Evolutionary conservation across 768 basidiomycete species (phyloP).

Genomic region (Termitomyces sp.): DNA sequence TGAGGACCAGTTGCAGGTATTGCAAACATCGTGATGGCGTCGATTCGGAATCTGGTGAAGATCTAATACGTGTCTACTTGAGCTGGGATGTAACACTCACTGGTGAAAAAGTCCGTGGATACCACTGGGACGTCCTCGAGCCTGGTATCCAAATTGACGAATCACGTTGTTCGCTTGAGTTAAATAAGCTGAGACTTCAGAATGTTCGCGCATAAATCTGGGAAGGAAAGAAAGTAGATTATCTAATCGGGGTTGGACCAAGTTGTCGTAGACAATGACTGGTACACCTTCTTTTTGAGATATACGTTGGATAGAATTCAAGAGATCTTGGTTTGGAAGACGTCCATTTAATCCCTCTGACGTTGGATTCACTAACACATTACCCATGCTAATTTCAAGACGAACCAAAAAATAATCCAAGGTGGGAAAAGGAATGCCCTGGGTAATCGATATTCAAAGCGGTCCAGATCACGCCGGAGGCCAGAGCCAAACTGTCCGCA

Average conservation of each 20-base stretch:
- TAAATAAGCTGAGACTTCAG: constrained; percentile 44
- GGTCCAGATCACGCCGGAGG: constrained; percentile 93
- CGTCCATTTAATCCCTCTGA: constrained; percentile 94
- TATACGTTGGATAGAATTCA: constrained; percentile 77
- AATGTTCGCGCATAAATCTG: constrained; percentile 31
- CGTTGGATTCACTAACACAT: neutral
- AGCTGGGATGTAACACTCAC: constrained; percentile 29
- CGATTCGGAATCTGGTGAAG: constrained; percentile 76
- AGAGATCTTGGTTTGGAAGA: constrained; percentile 91
- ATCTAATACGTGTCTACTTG: neutral
- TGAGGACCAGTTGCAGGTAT: constrained; percentile 88
- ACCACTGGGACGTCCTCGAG: constrained; percentile 77
- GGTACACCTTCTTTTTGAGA: constrained; percentile 72
- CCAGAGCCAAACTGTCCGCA: constrained; percentile 55
- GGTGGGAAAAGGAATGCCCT: constrained; percentile 92
- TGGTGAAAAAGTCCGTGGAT: constrained; percentile 88
- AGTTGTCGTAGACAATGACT: constrained; percentile 75
- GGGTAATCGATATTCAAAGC: constrained; percentile 94
- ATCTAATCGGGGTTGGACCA: constrained; percentile 30
- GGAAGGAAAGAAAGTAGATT: constrained; percentile 43
- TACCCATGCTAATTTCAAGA: neutral
- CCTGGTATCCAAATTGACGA: constrained; percentile 70
- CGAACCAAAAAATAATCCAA: constrained; percentile 93
- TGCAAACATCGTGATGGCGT: constrained; percentile 88
- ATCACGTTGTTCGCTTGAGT: constrained; percentile 62